Evolutionary conservation across 768 basidiomycete species (phyloP).

Genomic region (Russula ochroleuca): DNA sequence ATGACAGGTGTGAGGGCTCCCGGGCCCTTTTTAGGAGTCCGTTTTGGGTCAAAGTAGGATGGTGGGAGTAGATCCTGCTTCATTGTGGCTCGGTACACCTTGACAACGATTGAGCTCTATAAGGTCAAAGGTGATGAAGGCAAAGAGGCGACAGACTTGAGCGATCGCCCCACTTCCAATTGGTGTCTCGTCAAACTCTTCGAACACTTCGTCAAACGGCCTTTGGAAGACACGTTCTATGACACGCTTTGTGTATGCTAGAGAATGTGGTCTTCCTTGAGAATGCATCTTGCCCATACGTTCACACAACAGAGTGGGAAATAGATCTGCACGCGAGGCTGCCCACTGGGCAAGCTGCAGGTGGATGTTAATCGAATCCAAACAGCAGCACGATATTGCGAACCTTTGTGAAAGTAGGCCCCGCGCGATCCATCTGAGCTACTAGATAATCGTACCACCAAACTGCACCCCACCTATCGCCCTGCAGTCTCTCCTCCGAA

Average conservation of each 20-base stretch:
- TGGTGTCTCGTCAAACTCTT: conserved; percentile 78
- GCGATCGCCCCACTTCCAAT: conserved; percentile 99
- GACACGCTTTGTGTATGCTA: conserved; percentile 72
- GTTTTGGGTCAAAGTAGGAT: conserved; percentile 75
- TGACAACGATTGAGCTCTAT: not conserved
- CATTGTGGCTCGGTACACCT: conserved; percentile 89
- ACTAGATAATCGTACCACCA: conserved; percentile 98
- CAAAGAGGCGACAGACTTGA: conserved; percentile 47
- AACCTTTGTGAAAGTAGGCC: conserved; percentile 97
- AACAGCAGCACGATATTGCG: conserved; percentile 22
- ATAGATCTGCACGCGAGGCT: conserved; percentile 89
- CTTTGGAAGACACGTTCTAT: conserved; percentile 81
- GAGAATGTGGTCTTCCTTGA: conserved; percentile 72
- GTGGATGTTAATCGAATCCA: not conserved
- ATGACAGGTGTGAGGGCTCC: conserved; percentile 51
- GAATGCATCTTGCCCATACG: conserved; percentile 86
- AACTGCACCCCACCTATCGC: conserved; percentile 87
- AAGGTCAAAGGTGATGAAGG: not conserved
- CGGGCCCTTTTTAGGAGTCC: conserved; percentile 44
- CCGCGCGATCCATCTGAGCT: conserved; percentile 86
- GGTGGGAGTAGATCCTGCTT: conserved; percentile 81
- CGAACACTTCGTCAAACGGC: conserved; percentile 85
- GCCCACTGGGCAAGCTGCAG: conserved; percentile 97
- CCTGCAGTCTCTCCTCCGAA: conserved; percentile 50
- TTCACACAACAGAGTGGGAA: conserved; percentile 81